Base-by-base conservation (phyloP, 805 yeast species). In the Metschnikowia baotianmanensis region DNA sequence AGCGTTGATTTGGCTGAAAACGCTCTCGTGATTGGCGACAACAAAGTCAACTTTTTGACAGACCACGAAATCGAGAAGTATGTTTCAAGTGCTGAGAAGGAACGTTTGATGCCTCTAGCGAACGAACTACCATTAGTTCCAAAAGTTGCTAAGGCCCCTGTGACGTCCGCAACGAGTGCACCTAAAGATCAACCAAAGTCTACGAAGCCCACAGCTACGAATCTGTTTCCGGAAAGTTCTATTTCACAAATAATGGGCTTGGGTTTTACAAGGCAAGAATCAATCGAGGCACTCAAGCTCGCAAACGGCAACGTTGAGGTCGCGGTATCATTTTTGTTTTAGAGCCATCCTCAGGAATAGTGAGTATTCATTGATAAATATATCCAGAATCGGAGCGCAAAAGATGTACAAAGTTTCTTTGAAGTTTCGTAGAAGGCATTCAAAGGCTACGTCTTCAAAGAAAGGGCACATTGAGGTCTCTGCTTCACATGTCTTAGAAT, bases 311-410 rank as follows among this genome's bases (percentile, higher is more conserved):
- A 90, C 55, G 77, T 84, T 0, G 97, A 91, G 38, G 49, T 81
- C 46, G 98, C 98, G 0, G 97, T 96, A 1, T 79, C 95, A 1
- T 53, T 85, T 34, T 65, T 89, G 34, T 88, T 87, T 38, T 65
- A n/a, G n/a, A n/a, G n/a, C n/a, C n/a, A n/a, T n/a, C n/a, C n/a
- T n/a, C n/a, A n/a, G n/a, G n/a, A n/a, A n/a, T n/a, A n/a, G n/a
- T n/a, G n/a, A n/a, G n/a, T n/a, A n/a, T n/a, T n/a, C n/a, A n/a
- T n/a, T n/a, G n/a, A n/a, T n/a, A n/a, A n/a, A n/a, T n/a, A n/a
- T n/a, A n/a, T n/a, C n/a, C n/a, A n/a, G n/a, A n/a, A n/a, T n/a
- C n/a, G n/a, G n/a, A n/a, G n/a, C n/a, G n/a, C n/a, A n/a, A n/a
- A n/a, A n/a, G n/a, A n/a, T n/a, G n/a, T n/a, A n/a, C n/a, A n/a